Evolutionary conservation across 208 protist species (phyloP).

Genomic region (Phytomonas serpens): DNA sequence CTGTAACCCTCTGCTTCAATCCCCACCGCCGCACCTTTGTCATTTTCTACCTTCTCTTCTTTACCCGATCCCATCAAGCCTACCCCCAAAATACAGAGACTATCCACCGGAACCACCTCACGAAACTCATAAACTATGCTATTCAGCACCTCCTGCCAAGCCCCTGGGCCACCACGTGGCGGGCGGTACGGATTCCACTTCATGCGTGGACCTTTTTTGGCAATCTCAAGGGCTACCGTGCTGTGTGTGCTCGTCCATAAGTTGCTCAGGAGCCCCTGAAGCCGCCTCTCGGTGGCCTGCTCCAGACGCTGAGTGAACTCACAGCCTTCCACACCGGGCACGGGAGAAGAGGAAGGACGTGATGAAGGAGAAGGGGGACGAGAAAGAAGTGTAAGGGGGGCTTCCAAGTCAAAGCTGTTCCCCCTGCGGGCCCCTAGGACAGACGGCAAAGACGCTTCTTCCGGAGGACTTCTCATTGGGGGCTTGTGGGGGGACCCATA

Average conservation of each 20-base stretch:
- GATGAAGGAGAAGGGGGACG: background rate
- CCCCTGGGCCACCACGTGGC: constrained; percentile 28
- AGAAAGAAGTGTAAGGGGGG: background rate
- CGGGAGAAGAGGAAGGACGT: background rate
- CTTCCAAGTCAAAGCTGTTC: background rate
- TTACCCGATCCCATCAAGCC: background rate
- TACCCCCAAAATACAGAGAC: constrained; percentile 34
- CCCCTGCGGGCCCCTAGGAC: background rate
- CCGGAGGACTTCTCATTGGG: background rate
- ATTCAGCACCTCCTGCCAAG: constrained; percentile 50
- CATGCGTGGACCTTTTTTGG: constrained; percentile 26
- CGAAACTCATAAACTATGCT: constrained; percentile 68
- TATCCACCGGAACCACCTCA: constrained; percentile 26
- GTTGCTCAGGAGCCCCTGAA: constrained; percentile 28
- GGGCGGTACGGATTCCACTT: constrained; percentile 80
- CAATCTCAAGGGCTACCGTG: constrained; percentile 24
- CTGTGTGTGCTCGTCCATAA: constrained; percentile 42
- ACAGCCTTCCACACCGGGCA: background rate
- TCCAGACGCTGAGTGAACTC: constrained; percentile 44
- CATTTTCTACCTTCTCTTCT: background rate
- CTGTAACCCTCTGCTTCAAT: background rate
- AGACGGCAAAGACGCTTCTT: background rate
- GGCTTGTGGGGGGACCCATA: background rate
- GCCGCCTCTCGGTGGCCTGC: constrained; percentile 28
- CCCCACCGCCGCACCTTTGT: background rate